These are phyloP conservation scores for Citrus cavaleriei DNA, from an alignment of 345 rosid genomes.

Conservation along the genomic window DNA sequence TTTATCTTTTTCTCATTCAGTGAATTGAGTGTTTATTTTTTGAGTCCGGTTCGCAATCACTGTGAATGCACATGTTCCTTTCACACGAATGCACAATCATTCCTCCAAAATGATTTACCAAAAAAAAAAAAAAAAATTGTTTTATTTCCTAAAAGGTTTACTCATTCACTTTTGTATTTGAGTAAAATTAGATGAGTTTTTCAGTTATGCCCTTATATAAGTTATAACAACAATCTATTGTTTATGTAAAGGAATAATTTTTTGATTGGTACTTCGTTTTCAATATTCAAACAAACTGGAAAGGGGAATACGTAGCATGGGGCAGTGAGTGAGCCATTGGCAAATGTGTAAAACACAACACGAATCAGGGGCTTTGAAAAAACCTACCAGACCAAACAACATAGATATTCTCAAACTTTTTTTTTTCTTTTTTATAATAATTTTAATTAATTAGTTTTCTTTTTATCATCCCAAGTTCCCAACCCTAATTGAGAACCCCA, in stretches of 20 bases:
- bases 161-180: too few species aligned
- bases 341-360: neutral
- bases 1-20: neutral
- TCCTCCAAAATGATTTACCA: neutral
- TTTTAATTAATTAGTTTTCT: neutral
- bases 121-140: neutral
- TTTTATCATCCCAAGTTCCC: constrained; percentile 1
- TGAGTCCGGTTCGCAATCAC: neutral
- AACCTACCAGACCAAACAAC: neutral
- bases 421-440: neutral
- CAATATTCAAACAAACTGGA: neutral
- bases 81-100: neutral
- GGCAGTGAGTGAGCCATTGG: neutral
- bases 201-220: too few species aligned
- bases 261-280: too few species aligned
- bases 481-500: constrained; percentile 23
- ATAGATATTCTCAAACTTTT: constrained; percentile 1
- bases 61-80: neutral
- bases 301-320: neutral
- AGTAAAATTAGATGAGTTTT: too few species aligned
- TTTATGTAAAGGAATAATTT: too few species aligned
- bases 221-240: too few species aligned
- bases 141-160: neutral
- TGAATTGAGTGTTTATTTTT: neutral
- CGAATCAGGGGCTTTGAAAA: neutral